Percentiles rank a stretch among this genome's conserved stretches.
Conservation (phyloP, 108 stramenopile species). For the Nitzschia sp. region DNA sequence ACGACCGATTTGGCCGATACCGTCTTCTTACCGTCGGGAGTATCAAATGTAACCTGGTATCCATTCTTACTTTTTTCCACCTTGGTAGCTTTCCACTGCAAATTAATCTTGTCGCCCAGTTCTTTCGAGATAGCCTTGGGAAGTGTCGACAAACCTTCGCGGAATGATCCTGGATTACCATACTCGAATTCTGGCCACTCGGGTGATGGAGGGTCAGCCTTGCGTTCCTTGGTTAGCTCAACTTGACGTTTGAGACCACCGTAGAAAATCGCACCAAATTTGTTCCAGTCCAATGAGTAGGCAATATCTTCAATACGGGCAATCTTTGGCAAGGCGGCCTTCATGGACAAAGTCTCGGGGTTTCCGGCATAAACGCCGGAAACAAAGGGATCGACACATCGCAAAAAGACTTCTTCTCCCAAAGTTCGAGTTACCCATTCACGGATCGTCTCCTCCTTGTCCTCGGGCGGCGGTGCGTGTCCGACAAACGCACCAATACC, state of each 20-base stretch:
- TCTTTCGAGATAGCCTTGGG: conserved; percentile 78
- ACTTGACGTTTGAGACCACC: conserved; percentile 79
- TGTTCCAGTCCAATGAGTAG: conserved; percentile 81
- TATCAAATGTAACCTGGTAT: conserved; percentile 78
- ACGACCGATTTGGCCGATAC: conserved; percentile 67
- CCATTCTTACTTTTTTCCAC: conserved; percentile 51
- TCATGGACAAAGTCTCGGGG: conserved; percentile 90
- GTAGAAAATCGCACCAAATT: conserved; percentile 83
- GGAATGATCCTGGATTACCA: conserved; percentile 90
- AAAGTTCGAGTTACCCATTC: conserved; percentile 93
- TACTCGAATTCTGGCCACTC: conserved; percentile 81
- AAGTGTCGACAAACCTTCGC: conserved; percentile 78
- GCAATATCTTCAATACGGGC: conserved; percentile 72
- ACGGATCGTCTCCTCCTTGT: conserved; percentile 90
- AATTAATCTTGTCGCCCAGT: conserved; percentile 60
- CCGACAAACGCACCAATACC: conserved; percentile 91
- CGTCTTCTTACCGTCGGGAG: conserved; percentile 60
- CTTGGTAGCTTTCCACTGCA: conserved; percentile 68
- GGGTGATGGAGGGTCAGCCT: conserved; percentile 73
- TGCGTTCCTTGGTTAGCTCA: conserved; percentile 78
- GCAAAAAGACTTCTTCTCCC: conserved; percentile 89
- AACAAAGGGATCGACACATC: conserved; percentile 96
- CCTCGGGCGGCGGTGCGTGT: conserved; percentile 63
- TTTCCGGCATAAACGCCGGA: conserved; percentile 97
- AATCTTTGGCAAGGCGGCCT: conserved; percentile 91